Conservation (phyloP, 2,329 filamentous ascomycete genomes). For the Aureobasidium musti region DNA sequence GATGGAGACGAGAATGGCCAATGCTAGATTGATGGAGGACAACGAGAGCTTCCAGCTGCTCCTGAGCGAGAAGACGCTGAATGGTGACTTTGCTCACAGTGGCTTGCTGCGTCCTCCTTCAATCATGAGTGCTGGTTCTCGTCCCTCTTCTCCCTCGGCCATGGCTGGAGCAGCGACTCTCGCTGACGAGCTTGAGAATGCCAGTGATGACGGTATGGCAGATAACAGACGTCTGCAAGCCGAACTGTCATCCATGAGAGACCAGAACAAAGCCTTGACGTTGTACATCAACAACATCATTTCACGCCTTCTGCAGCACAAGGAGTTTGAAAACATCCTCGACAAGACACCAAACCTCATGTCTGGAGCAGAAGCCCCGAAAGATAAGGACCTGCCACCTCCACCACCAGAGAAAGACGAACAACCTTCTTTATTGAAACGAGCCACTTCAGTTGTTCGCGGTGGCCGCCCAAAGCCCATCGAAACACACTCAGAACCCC, state of each 20-base stretch:
- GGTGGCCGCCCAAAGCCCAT: slow-evolving; percentile 39
- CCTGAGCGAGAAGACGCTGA: slow-evolving; percentile 90
- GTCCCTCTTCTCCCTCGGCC: slow-evolving; percentile 39
- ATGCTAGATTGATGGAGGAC: slow-evolving; percentile 94
- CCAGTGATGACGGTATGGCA: slow-evolving; percentile 59
- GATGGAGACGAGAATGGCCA: slow-evolving; percentile 91
- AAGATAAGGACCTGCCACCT: slow-evolving; percentile 81
- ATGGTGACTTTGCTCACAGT: slow-evolving; percentile 83
- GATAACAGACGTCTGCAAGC: slow-evolving; percentile 62
- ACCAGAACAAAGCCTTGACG: slow-evolving; percentile 95
- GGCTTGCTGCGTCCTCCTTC: slow-evolving; percentile 68
- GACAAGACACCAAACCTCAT: slow-evolving; percentile 72
- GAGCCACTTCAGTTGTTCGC: slow-evolving; percentile 62
- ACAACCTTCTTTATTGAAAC: slow-evolving; percentile 54
- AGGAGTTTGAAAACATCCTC: slow-evolving; percentile 91
- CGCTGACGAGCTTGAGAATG: slow-evolving; percentile 77
- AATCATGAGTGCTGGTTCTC: slow-evolving; percentile 36
- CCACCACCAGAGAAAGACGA: slow-evolving; percentile 60
- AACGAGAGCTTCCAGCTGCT: slow-evolving; percentile 98
- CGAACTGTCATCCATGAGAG: slow-evolving; percentile 77
- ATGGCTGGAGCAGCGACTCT: slow-evolving; percentile 60
- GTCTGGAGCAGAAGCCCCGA: slow-evolving; percentile 44
- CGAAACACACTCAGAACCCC: slow-evolving; percentile 33
- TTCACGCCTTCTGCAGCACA: slow-evolving; percentile 87
- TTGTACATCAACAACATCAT: slow-evolving; percentile 99